phyloP scores from a whole-genome alignment of 2,329 filamentous ascomycete species.

The Aspergillus glaucus region DNA sequence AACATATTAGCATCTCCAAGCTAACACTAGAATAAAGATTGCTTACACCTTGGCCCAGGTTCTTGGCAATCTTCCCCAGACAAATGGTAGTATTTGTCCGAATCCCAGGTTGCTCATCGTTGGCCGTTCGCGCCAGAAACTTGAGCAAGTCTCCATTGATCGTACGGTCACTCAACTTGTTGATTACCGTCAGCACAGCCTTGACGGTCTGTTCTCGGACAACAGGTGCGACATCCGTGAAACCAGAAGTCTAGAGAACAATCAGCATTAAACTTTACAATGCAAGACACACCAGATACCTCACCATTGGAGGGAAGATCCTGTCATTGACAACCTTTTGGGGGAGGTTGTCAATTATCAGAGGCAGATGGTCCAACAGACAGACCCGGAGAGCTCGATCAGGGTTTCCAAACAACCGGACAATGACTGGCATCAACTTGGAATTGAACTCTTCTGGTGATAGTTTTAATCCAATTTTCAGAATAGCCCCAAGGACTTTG shows the following conservation, averaged over 20 bases:
- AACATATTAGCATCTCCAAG: conserved; percentile 19
- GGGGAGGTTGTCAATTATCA: conserved; percentile 85
- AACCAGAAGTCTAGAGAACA: conserved; percentile 69
- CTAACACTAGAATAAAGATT: no score
- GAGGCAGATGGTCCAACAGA: conserved; percentile 76
- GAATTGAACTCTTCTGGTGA: conserved; percentile 83
- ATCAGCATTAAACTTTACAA: conserved; percentile 19
- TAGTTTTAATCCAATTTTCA: conserved; percentile 85
- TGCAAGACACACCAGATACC: conserved; percentile 11
- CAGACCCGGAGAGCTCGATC: conserved; percentile 90
- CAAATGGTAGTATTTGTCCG: conserved; percentile 98
- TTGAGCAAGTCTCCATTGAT: conserved; percentile 90
- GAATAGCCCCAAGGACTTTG: conserved; percentile 78
- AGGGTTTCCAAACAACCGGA: conserved; percentile 82
- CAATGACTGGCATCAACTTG: conserved; percentile 75
- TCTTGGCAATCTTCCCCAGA: conserved; percentile 88
- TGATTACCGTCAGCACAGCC: conserved; percentile 78
- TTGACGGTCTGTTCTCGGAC: conserved; percentile 96
- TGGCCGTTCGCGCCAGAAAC: conserved; percentile 89
- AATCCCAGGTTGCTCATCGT: conserved; percentile 95
- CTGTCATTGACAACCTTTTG: conserved; percentile 91
- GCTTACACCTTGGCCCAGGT: conserved; percentile 60
- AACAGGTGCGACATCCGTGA: conserved; percentile 83
- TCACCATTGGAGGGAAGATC: conserved; percentile 88
- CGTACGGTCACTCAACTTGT: conserved; percentile 83